These are phyloP conservation scores for Metschnikowia santaceciliae DNA, from an alignment of 805 yeast genomes.

Conservation along the genomic window DNA sequence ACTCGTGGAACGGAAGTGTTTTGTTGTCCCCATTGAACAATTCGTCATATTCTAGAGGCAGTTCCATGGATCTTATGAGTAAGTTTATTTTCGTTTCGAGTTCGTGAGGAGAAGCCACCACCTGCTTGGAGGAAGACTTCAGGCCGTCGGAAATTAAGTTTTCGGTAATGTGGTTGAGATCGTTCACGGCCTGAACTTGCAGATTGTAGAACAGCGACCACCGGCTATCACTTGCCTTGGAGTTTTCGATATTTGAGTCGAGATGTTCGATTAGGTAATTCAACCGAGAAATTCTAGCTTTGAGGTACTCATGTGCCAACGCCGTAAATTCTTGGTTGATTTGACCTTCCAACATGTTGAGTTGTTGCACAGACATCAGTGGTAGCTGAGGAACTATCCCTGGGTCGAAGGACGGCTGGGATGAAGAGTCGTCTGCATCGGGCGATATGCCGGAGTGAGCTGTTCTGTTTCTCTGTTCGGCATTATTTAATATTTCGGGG, in stretches of 20 bases:
- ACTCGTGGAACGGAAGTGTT: constrained; percentile 21
- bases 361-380: constrained; percentile 22
- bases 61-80: constrained; percentile 27
- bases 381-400: constrained; percentile 17
- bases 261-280: constrained; percentile 23
- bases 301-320: constrained; percentile 23
- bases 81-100: constrained; percentile 31
- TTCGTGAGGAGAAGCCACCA: constrained; percentile 16
- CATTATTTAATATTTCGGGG: background rate
- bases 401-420: constrained; percentile 10
- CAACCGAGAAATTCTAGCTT: constrained; percentile 28
- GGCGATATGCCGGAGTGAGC: background rate
- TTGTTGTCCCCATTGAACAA: constrained; percentile 17
- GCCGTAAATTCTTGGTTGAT: constrained; percentile 23
- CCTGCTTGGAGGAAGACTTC: background rate
- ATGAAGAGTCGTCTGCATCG: background rate
- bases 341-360: constrained; percentile 19
- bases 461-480: background rate
- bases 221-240: constrained; percentile 26
- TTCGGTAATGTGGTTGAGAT: constrained; percentile 31
- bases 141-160: constrained; percentile 19
- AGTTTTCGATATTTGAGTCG: constrained; percentile 22
- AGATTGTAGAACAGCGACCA: constrained; percentile 32
- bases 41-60: constrained; percentile 34
- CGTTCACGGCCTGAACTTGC: constrained; percentile 33